Percentiles rank a stretch among this genome's conserved stretches.
Evolutionary conservation across 148 eudicot species (phyloP).

Genomic region (Amaranthus palmeri): DNA sequence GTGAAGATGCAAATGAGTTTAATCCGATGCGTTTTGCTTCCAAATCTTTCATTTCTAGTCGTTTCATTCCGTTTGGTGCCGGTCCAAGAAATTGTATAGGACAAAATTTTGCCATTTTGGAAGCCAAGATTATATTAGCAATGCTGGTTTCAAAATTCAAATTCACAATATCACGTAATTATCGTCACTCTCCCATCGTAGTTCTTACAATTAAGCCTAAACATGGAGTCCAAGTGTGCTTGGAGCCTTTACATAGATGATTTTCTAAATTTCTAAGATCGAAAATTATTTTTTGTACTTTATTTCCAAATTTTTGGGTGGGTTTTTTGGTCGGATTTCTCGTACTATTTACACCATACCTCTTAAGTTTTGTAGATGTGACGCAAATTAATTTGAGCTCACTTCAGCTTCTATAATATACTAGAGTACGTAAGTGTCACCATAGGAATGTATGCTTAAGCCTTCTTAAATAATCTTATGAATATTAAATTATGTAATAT

Average conservation of each 20-base stretch:
- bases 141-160: slow-evolving; percentile 56
- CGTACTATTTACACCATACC: slow-evolving; percentile 6
- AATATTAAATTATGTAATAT: no score
- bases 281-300: neutral
- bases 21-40: slow-evolving; percentile 70
- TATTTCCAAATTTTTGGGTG: slow-evolving; percentile 1
- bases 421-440: no score
- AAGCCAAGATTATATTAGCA: slow-evolving; percentile 78
- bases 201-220: slow-evolving; percentile 89
- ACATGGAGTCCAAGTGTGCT: slow-evolving; percentile 72
- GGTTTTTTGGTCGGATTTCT: neutral
- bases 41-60: slow-evolving; percentile 47
- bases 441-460: no score
- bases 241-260: slow-evolving; percentile 46
- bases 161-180: slow-evolving; percentile 60
- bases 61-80: slow-evolving; percentile 76
- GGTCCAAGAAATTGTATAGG: slow-evolving; percentile 95
- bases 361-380: slow-evolving; percentile 20
- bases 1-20: slow-evolving; percentile 69
- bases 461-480: no score
- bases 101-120: slow-evolving; percentile 76
- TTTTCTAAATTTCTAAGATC: neutral
- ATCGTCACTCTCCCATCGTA: slow-evolving; percentile 75
- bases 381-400: neutral
- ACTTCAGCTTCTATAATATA: no score